These are phyloP conservation scores for Periglandula ipomoeae DNA, from an alignment of 2,329 filamentous ascomycete genomes.

Conservation along the genomic window DNA sequence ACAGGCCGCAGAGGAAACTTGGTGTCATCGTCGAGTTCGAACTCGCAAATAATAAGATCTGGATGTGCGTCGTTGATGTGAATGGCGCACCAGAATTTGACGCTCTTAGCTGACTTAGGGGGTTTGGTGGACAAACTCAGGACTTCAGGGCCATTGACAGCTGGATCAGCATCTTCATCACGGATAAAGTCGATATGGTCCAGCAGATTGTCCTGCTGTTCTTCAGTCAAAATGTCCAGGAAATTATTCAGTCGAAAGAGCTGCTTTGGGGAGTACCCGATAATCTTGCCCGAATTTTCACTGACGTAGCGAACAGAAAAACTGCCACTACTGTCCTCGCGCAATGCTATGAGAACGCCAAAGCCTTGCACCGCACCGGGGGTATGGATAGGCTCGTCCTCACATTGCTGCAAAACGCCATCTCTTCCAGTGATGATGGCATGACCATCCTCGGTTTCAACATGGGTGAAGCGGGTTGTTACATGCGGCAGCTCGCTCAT, in stretches of 20 bases:
- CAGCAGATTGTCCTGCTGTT: constrained; percentile 73
- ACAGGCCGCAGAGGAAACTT: constrained; percentile 57
- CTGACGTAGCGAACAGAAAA: constrained; percentile 66
- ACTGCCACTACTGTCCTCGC: constrained; percentile 59
- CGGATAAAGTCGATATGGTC: constrained; percentile 84
- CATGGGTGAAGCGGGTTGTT: constrained; percentile 70
- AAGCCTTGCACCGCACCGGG: constrained; percentile 77
- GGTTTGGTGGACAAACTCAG: constrained; percentile 68
- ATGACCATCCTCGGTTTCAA: constrained; percentile 68
- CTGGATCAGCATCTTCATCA: constrained; percentile 70
- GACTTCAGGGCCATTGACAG: constrained; percentile 71
- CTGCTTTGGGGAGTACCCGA: constrained; percentile 68
- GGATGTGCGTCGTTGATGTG: constrained; percentile 63
- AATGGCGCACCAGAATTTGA: constrained; percentile 81
- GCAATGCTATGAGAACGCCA: constrained; percentile 64
- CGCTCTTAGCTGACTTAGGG: constrained; percentile 39
- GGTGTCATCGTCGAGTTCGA: constrained; percentile 73
- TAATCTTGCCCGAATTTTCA: constrained; percentile 67
- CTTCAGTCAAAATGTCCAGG: constrained; percentile 73
- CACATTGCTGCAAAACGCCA: constrained; percentile 66
- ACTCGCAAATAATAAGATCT: constrained; percentile 74
- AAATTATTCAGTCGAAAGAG: constrained; percentile 70
- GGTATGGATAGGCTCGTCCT: constrained; percentile 85
- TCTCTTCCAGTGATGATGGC: constrained; percentile 74
- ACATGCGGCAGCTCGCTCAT: constrained; percentile 38